Percentiles rank a stretch among this genome's conserved stretches.
Evolutionary conservation across 2,329 filamentous ascomycete species (phyloP).

Genomic region (Microdochium bolleyi): DNA sequence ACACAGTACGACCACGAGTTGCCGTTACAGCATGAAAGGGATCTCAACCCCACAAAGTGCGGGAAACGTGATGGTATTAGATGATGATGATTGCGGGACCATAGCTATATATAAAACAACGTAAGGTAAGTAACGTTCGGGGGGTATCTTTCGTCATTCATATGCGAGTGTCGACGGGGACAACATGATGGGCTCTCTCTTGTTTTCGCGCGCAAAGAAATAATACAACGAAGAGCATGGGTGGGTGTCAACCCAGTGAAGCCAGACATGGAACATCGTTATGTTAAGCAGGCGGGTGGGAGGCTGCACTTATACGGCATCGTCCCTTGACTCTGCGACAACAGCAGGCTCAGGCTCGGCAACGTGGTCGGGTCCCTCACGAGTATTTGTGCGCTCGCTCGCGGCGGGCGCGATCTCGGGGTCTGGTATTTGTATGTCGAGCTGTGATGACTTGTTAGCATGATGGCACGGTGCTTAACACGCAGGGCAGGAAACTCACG

Average conservation of each 20-base stretch:
- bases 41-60: too few relatives aligned
- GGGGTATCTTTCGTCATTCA: conserved; percentile 1
- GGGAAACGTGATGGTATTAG: not conserved
- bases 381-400: conserved; percentile 1
- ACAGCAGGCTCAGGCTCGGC: conserved; percentile 6
- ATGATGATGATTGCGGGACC: not conserved
- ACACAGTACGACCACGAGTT: too few relatives aligned
- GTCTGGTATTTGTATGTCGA: conserved; percentile 76
- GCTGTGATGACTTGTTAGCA: conserved; percentile 32
- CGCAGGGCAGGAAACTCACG: conserved; percentile 38
- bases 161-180: not conserved
- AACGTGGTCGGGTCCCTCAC: not conserved
- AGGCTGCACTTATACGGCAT: not conserved
- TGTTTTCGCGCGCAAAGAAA: not conserved
- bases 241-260: not conserved
- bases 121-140: not conserved
- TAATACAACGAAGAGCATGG: not conserved
- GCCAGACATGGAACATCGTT: not conserved
- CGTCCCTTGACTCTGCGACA: conserved; percentile 2
- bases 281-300: not conserved
- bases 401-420: conserved; percentile 53
- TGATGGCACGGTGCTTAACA: not conserved
- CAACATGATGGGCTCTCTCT: not conserved
- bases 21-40: too few relatives aligned
- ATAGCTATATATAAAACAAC: not conserved